Base-by-base conservation (phyloP, 2,329 filamentous ascomycete genomes). In the Didymella pinodella region DNA sequence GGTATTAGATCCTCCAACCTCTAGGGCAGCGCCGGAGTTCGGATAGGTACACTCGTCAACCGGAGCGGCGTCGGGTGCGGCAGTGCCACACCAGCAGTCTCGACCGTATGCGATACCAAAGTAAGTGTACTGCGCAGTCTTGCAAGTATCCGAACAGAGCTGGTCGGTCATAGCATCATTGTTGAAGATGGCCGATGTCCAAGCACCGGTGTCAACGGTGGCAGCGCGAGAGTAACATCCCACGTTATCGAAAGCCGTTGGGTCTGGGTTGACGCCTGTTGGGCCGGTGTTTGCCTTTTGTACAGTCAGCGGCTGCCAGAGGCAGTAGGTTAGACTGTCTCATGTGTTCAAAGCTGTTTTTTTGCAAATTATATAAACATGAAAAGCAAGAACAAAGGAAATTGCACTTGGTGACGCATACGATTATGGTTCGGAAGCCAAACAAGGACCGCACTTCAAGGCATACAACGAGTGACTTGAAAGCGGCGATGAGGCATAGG, bases 291-390 rank as follows among this genome's bases (percentile, higher is more conserved):
- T 22, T 47, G 48, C 6, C 49, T 54, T 62, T 54, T 25, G 32
- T 11, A 28, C 41, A 57, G 56, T 62, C 53, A 62, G 60, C 50
- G 55, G 44, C 57, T 58, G 57, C 57, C 57, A 52, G 28, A 55
- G 54, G 57, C 61, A 60, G 54, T 49, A 60, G 43, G 47, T 60
- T 60, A 58, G 54, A 48, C 50, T 47, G 46, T 59, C 44, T 55
- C 57, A 55, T 57, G 26, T 60, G 57, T 46, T 60, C 50, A 53
- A 60, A 52, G 54, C 54, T 61, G 54, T 54, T 40, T 46, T 46
- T 60, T 53, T 63, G 52, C 55, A 55, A 52, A 50, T 2, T 25
- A 20, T 26, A 48, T 36, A 50, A 22, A 22, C 8, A 11, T 20
- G 36, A 50, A 29, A 16, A 50, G 14, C 25, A 41, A 31, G n/a